A percentile compares a stretch with the other conserved stretches of the same genome.
Evolutionary conservation across 2,329 filamentous ascomycete species (phyloP).

Genomic region (Stagonosporopsis vannaccii): DNA sequence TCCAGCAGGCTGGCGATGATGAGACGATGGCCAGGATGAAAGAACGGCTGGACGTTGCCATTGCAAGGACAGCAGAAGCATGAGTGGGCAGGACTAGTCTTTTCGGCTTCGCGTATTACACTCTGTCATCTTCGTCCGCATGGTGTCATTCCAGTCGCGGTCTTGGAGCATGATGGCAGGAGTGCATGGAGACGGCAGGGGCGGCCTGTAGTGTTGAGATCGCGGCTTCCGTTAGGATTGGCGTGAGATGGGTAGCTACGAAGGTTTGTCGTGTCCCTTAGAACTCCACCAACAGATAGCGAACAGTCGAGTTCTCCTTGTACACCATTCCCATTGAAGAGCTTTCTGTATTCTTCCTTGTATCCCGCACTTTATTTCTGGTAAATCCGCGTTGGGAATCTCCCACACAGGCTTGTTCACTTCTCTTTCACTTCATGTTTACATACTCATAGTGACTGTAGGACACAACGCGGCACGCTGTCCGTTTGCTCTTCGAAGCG

Average conservation of each 20-base stretch:
- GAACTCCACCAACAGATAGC: slow-evolving; percentile 8
- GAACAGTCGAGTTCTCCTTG: background rate
- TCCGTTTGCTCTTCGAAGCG: slow-evolving; percentile 16
- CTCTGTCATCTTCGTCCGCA: background rate
- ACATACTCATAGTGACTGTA: slow-evolving; percentile 14
- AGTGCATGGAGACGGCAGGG: background rate
- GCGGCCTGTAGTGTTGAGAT: background rate
- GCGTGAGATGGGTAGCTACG: background rate
- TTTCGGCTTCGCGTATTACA: background rate
- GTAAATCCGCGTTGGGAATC: background rate
- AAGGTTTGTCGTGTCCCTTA: background rate
- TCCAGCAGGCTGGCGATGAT: slow-evolving; percentile 43
- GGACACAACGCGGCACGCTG: slow-evolving; percentile 14
- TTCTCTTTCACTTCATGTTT: background rate
- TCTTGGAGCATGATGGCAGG: background rate
- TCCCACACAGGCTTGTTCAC: background rate
- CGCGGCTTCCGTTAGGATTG: background rate
- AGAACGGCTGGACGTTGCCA: slow-evolving; percentile 32
- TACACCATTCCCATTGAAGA: too few species aligned
- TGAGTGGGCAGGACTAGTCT: background rate
- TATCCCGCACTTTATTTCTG: background rate
- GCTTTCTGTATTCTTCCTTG: background rate
- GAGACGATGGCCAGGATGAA: slow-evolving; percentile 45
- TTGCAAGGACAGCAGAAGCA: slow-evolving; percentile 25
- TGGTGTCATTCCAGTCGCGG: background rate